A percentile compares a stretch with the other conserved stretches of the same genome.
Evolutionary conservation across 768 basidiomycete genomes (phyloP).

Genomic region (Mycena galericulata): DNA sequence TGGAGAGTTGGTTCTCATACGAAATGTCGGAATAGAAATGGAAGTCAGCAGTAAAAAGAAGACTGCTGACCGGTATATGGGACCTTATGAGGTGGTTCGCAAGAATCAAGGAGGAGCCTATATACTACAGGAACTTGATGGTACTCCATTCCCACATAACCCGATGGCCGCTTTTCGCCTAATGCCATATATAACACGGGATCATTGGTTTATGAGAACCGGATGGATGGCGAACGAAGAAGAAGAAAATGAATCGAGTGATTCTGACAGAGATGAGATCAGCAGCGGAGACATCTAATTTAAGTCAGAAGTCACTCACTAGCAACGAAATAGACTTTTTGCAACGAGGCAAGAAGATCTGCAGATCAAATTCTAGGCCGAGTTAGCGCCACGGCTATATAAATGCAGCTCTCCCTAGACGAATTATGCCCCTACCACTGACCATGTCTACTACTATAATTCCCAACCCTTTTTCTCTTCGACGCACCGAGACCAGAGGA

Average conservation of each 20-base stretch:
- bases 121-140: slow-evolving; percentile 27
- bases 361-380: too few relatives aligned
- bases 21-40: slow-evolving; percentile 38
- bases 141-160: neutral
- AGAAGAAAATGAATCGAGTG: neutral
- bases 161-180: slow-evolving; percentile 24
- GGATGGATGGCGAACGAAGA: neutral
- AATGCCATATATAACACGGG: slow-evolving; percentile 24
- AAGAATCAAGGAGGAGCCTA: slow-evolving; percentile 30
- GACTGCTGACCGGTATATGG: slow-evolving; percentile 37
- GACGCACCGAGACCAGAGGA: too few relatives aligned
- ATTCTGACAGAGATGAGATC: neutral
- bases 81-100: slow-evolving; percentile 38
- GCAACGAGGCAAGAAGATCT: too few relatives aligned
- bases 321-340: too few relatives aligned
- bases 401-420: too few relatives aligned
- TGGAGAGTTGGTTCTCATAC: slow-evolving; percentile 39
- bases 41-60: slow-evolving; percentile 32
- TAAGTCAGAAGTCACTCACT: too few relatives aligned
- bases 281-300: too few relatives aligned
- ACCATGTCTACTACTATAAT: too few relatives aligned
- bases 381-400: too few relatives aligned
- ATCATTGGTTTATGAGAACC: neutral
- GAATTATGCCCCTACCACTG: too few relatives aligned
- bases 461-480: too few relatives aligned